phyloP scores from a whole-genome alignment of 345 rosid species.

The Trapa incisa region DNA sequence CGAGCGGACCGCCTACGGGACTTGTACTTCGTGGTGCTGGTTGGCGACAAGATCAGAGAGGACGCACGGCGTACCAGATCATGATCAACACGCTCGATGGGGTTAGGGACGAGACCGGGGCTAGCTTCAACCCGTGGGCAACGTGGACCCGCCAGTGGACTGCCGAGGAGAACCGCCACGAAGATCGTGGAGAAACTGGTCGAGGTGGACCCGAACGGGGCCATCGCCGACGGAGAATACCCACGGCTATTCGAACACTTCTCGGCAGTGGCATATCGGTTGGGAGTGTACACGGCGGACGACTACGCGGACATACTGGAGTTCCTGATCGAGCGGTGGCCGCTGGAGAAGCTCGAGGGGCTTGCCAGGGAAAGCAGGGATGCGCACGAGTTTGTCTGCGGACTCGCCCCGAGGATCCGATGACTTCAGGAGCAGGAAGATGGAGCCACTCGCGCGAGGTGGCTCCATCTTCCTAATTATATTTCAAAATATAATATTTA shows the following conservation, averaged over 20 bases:
- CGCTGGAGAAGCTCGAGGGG: constrained; percentile 47
- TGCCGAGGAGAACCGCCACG: constrained; percentile 64
- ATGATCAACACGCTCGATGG: constrained; percentile 68
- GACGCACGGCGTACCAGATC: constrained; percentile 60
- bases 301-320: constrained; percentile 65
- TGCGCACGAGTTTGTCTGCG: constrained; percentile 47
- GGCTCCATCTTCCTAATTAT: background rate
- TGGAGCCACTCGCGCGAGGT: constrained; percentile 23
- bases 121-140: constrained; percentile 63
- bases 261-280: constrained; percentile 51
- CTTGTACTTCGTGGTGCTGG: constrained; percentile 61
- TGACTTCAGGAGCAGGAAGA: constrained; percentile 40
- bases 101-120: constrained; percentile 64
- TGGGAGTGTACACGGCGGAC: constrained; percentile 49
- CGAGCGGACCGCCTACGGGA: constrained; percentile 41
- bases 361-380: constrained; percentile 39
- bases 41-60: constrained; percentile 80
- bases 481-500: constrained; percentile 11
- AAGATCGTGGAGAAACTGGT: constrained; percentile 51
- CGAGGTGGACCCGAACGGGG: constrained; percentile 42
- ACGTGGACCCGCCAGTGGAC: constrained; percentile 65
- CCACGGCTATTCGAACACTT: constrained; percentile 45
- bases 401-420: constrained; percentile 45
- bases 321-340: constrained; percentile 49
- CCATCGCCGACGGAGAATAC: constrained; percentile 43